These are phyloP conservation scores for Paramyrothecium roridum DNA, from an alignment of 2,329 filamentous ascomycete species.

Conservation along the genomic window DNA sequence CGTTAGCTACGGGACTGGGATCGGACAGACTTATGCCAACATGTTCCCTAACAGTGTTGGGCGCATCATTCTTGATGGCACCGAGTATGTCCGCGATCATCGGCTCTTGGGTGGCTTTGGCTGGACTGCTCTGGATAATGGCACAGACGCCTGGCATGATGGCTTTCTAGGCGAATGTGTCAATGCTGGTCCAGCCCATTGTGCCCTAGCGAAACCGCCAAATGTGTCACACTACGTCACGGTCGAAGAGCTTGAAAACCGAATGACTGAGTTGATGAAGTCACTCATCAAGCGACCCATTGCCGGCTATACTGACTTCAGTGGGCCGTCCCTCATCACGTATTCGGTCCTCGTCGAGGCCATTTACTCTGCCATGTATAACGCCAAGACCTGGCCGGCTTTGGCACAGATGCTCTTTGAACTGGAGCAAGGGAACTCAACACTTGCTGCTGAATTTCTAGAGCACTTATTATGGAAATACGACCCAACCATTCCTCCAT, in stretches of 20 bases:
- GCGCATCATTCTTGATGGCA: constrained; percentile 46
- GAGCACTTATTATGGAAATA: constrained; percentile 37
- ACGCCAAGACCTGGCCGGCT: constrained; percentile 33
- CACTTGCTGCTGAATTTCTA: constrained; percentile 34
- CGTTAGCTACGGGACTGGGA: constrained; percentile 49
- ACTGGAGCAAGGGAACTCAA: constrained; percentile 42
- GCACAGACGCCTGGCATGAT: constrained; percentile 45
- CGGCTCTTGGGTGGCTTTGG: constrained; percentile 43
- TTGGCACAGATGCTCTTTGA: constrained; percentile 38
- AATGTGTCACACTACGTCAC: constrained; percentile 23
- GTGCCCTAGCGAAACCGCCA: constrained; percentile 35
- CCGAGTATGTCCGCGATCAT: constrained; percentile 43
- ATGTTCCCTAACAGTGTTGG: constrained; percentile 48
- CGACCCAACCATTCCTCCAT: constrained; percentile 28
- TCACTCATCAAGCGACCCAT: constrained; percentile 35
- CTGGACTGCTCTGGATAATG: constrained; percentile 45
- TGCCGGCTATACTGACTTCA: constrained; percentile 30
- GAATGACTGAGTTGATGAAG: constrained; percentile 34
- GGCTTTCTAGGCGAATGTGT: constrained; percentile 49
- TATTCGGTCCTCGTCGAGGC: constrained; percentile 37
- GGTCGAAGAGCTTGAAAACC: constrained; percentile 29
- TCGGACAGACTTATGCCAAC: constrained; percentile 48
- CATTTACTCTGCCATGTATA: constrained; percentile 42
- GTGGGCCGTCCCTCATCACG: constrained; percentile 41
- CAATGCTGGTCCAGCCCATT: constrained; percentile 41